Percentiles rank a stretch among this genome's conserved stretches.
Evolutionary conservation across 2,329 filamentous ascomycete species (phyloP).

Genomic region (Talaromyces sp.): DNA sequence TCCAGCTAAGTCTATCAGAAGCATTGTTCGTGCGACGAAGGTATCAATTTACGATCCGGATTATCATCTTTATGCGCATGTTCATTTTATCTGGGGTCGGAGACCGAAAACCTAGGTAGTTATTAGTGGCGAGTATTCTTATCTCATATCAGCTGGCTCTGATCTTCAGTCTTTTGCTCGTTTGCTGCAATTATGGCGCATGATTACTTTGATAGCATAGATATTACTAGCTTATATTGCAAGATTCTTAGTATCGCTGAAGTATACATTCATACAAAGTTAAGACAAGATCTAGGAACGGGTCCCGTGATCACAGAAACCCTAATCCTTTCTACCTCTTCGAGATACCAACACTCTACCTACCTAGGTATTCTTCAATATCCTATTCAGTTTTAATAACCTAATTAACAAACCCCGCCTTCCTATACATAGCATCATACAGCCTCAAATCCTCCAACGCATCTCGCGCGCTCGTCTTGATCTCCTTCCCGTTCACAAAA

Average conservation of each 20-base stretch:
- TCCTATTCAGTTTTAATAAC: too few species aligned
- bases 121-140: neutral
- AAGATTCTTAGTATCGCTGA: too few species aligned
- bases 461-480: conserved; percentile 34
- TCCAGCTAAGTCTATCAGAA: conserved; percentile 24
- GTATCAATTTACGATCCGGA: conserved; percentile 23
- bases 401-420: conserved; percentile 31
- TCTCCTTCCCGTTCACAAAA: conserved; percentile 23
- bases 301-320: conserved; percentile 5
- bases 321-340: neutral
- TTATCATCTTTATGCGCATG: conserved; percentile 24
- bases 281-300: neutral
- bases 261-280: too few species aligned
- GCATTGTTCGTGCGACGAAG: conserved; percentile 27
- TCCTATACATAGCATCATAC: conserved; percentile 31
- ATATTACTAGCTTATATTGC: neutral
- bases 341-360: too few species aligned
- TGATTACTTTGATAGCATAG: neutral
- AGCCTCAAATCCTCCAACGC: conserved; percentile 34
- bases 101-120: too few species aligned
- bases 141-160: neutral
- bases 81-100: conserved; percentile 16
- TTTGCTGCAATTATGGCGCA: neutral
- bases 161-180: neutral
- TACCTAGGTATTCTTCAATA: too few species aligned